Evolutionary conservation across 2,329 filamentous ascomycete species (phyloP).

Genomic region (Trichoderma semiorbis): DNA sequence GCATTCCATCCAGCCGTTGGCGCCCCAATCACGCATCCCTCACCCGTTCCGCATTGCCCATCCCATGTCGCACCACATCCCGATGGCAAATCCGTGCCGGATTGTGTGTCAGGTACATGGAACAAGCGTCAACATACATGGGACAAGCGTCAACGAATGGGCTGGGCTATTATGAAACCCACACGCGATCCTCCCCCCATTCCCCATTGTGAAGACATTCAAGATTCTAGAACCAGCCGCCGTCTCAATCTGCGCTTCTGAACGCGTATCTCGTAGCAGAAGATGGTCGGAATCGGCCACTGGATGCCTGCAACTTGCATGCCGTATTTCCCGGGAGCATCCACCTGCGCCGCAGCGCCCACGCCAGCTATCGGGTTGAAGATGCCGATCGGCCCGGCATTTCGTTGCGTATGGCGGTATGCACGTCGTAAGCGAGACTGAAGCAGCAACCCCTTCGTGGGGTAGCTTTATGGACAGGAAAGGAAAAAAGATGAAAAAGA

Average conservation of each 20-base stretch:
- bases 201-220: neutral
- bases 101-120: neutral
- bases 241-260: neutral
- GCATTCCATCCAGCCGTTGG: neutral
- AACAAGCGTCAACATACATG: neutral
- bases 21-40: neutral
- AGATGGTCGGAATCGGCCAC: neutral
- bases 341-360: constrained; percentile 2
- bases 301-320: neutral
- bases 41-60: neutral
- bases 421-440: neutral
- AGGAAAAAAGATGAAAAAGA: neutral
- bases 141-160: neutral
- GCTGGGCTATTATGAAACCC: neutral
- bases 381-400: constrained; percentile 17
- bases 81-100: neutral
- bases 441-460: neutral
- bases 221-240: neutral
- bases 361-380: constrained; percentile 2
- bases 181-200: neutral
- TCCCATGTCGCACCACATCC: neutral
- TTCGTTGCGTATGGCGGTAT: neutral
- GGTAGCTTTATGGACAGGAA: neutral
- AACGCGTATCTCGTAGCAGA: neutral
- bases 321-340: constrained; percentile 11